Evolutionary conservation across 176 grass and related monocot genomes (phyloP).

Genomic region (Chrysopogon serrulatus): DNA sequence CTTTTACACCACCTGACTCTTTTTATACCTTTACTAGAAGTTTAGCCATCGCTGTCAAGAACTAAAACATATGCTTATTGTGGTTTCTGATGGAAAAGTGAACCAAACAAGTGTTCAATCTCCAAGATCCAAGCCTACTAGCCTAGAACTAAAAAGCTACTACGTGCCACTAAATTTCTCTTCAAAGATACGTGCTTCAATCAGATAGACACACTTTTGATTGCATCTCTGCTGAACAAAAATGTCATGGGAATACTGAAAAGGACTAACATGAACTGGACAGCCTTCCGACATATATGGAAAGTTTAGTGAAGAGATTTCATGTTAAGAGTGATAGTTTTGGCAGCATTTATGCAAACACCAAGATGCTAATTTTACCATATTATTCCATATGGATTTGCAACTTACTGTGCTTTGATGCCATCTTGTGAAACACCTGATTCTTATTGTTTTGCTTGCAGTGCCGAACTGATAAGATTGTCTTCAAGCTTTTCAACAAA

Average conservation of each 20-base stretch:
- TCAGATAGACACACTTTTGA: not conserved
- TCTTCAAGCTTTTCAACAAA: slow-evolving; percentile 96
- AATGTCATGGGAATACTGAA: not conserved
- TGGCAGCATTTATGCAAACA: not conserved
- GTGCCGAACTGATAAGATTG: slow-evolving; percentile 93
- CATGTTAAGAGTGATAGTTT: not conserved
- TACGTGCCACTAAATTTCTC: not conserved
- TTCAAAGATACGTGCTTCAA: slow-evolving; percentile 4
- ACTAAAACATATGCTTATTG: not conserved
- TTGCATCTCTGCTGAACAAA: not conserved
- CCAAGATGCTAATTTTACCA: not conserved
- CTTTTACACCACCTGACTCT: not conserved
- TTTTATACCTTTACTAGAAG: not conserved
- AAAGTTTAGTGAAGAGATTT: slow-evolving; percentile 2
- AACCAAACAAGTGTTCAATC: not conserved
- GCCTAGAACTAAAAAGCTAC: not conserved
- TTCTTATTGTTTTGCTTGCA: slow-evolving; percentile 38
- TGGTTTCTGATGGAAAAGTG: not conserved
- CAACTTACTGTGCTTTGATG: not conserved
- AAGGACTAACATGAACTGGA: not conserved
- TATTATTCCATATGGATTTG: not conserved
- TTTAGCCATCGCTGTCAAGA: not conserved
- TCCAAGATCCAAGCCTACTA: slow-evolving; percentile 2
- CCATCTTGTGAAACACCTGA: not conserved
- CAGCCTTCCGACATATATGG: not conserved